A percentile compares a stretch with the other conserved stretches of the same genome.
phyloP scores from a whole-genome alignment of 2,329 filamentous ascomycete species.

The Coniella lustricola region DNA sequence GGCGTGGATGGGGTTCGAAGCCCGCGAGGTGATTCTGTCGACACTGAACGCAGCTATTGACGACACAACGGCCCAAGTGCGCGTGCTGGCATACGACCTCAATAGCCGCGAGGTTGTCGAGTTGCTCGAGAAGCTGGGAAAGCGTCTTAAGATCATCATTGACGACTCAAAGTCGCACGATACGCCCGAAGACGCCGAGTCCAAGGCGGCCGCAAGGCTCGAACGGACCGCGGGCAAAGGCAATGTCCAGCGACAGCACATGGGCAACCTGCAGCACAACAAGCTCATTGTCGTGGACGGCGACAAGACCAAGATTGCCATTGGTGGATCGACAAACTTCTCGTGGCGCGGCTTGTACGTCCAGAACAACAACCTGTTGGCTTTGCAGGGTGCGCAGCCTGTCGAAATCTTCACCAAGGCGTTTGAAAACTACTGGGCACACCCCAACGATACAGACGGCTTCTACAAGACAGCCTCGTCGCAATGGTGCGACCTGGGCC shows the following conservation, averaged over 20 bases:
- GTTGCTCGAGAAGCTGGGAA: conserved; percentile 16
- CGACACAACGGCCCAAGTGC: conserved; percentile 18
- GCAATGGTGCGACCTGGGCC: conserved; percentile 17
- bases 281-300: conserved; percentile 18
- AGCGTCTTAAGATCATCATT: conserved; percentile 19
- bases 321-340: conserved; percentile 19
- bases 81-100: conserved; percentile 19
- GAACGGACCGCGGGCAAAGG: conserved; percentile 14
- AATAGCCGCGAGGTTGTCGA: conserved; percentile 20
- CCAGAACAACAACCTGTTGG: conserved; percentile 19
- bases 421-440: conserved; percentile 18
- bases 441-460: conserved; percentile 16
- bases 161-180: conserved; percentile 18
- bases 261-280: conserved; percentile 19
- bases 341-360: conserved; percentile 19
- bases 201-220: conserved; percentile 17
- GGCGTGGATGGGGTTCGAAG: conserved; percentile 20
- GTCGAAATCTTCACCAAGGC: conserved; percentile 16
- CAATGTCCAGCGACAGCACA: conserved; percentile 19
- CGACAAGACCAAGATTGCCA: conserved; percentile 17
- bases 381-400: conserved; percentile 14
- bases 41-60: conserved; percentile 18
- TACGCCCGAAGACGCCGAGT: conserved; percentile 11
- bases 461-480: conserved; percentile 18
- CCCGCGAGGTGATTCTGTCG: conserved; percentile 16